Percentiles rank a stretch among this genome's conserved stretches.
These are phyloP conservation scores for Polygonum maritimum DNA, from an alignment of 148 eudicot genomes.

Conservation along the genomic window DNA sequence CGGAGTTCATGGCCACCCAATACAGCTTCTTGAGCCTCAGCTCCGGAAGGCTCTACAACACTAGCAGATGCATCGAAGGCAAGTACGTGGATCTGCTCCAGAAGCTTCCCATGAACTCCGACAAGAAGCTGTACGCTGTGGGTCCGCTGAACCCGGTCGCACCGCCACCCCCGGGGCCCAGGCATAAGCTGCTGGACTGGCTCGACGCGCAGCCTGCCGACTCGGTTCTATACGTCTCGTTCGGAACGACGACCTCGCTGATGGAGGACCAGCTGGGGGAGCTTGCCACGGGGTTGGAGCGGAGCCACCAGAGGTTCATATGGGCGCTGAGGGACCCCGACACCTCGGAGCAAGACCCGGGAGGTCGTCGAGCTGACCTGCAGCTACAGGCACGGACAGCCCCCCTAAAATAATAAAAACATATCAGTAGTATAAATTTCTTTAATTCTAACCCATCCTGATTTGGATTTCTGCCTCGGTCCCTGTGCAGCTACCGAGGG, in stretches of 20 bases:
- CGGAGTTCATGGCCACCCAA: slow-evolving; percentile 21
- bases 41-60: slow-evolving; percentile 35
- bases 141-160: slow-evolving; percentile 32
- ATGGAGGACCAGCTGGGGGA: slow-evolving; percentile 38
- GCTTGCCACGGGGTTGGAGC: slow-evolving; percentile 51
- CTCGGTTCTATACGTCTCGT: slow-evolving; percentile 52
- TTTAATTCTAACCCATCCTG: no score
- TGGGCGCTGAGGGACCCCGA: slow-evolving; percentile 61
- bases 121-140: slow-evolving; percentile 26
- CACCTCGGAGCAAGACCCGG: neutral
- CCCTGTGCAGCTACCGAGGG: slow-evolving; percentile 31
- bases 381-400: no score
- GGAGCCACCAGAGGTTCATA: slow-evolving; percentile 41
- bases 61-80: slow-evolving; percentile 26
- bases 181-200: slow-evolving; percentile 34
- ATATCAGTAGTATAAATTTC: no score
- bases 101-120: slow-evolving; percentile 12
- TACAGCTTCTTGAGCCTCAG: slow-evolving; percentile 7
- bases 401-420: no score
- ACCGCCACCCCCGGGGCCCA: neutral
- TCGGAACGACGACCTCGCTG: slow-evolving; percentile 50
- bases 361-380: no score
- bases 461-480: no score
- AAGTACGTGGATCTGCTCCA: slow-evolving; percentile 24
- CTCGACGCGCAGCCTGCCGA: slow-evolving; percentile 40